Conservation (phyloP, 352 stramenopile species). For the Pythium phragmiticola region DNA sequence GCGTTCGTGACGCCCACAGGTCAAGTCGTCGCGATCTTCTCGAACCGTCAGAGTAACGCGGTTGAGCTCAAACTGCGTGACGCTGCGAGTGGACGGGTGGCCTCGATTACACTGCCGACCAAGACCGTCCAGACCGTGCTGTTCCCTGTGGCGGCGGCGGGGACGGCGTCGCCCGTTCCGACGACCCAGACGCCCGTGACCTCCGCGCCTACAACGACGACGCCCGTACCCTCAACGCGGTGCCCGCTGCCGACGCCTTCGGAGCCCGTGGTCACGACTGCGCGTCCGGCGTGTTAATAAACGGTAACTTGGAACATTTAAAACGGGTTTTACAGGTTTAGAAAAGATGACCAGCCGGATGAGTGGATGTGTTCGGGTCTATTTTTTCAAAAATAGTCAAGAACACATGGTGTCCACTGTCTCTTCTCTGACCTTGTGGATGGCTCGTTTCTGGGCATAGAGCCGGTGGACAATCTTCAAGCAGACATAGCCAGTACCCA, state of each 20-base stretch:
- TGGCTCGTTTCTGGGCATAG: neutral
- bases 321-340: too few relatives aligned
- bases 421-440: neutral
- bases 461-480: neutral
- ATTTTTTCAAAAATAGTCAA: too few relatives aligned
- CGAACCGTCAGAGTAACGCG: slow-evolving; percentile 9
- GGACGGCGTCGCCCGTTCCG: neutral
- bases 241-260: too few relatives aligned
- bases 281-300: neutral
- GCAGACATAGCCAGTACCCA: neutral
- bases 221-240: too few relatives aligned
- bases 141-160: neutral
- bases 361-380: too few relatives aligned
- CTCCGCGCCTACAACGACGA: neutral
- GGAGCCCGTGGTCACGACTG: neutral
- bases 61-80: slow-evolving; percentile 15
- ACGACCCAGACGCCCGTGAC: neutral
- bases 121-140: slow-evolving; percentile 23
- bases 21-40: slow-evolving; percentile 19
- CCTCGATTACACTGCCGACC: slow-evolving; percentile 3
- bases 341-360: too few relatives aligned
- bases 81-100: slow-evolving; percentile 2
- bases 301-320: neutral
- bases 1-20: slow-evolving; percentile 21
- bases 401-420: too few relatives aligned